Evolutionary conservation across 768 basidiomycete species (phyloP), one percentile per base, ranked within the genome.

Genomic region (Mrakia frigida): DNA sequence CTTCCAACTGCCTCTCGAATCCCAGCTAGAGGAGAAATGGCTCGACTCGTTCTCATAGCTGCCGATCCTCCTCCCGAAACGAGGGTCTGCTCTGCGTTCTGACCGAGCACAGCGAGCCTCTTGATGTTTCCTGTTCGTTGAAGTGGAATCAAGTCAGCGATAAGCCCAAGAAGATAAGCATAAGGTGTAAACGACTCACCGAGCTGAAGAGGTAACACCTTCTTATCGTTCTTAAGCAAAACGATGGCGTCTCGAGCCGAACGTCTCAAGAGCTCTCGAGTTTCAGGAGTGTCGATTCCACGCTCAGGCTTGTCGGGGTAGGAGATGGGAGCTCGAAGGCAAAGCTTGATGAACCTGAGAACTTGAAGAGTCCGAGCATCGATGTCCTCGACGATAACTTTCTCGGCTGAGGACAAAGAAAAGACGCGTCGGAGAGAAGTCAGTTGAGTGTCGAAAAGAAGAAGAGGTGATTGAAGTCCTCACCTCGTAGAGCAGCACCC

Each of bases 211-310:
- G 69, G 65, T 82, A 80, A 79, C 81, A 87, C 83, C 84, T 23
- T 79, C 56, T 68, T 6, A 80, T 83, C 52, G 86, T 88, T 61
- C 82, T 79, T 77, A 85, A 85, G 79, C 85, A 88, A 86, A 84
- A 88, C 80, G 86, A 87, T 81, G 85, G 85, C 78, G 7, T 70
- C 50, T 25, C 37, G 28, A 56, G 56, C 56, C 6, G 56, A 56
- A 10, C 56, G 56, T 56, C 56, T 25, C n/a, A 56, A 25, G 18
- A 56, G 56, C 56, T 56, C 56, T 28, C 56, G 56, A 9, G 56
- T n/a, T 14, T 6, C 56, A 3, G 56, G n/a, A 25, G 56, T 56
- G 23, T 56, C 56, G 56, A 56, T 25, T 1, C 56, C 56, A 56
- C 25, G 23, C n/a, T 56, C 56, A 56, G 56, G 56, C 56, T 56